Percentiles rank a stretch among this genome's conserved stretches.
Conservation (phyloP, 2,329 filamentous ascomycete genomes). For the Colletotrichum melonis region DNA sequence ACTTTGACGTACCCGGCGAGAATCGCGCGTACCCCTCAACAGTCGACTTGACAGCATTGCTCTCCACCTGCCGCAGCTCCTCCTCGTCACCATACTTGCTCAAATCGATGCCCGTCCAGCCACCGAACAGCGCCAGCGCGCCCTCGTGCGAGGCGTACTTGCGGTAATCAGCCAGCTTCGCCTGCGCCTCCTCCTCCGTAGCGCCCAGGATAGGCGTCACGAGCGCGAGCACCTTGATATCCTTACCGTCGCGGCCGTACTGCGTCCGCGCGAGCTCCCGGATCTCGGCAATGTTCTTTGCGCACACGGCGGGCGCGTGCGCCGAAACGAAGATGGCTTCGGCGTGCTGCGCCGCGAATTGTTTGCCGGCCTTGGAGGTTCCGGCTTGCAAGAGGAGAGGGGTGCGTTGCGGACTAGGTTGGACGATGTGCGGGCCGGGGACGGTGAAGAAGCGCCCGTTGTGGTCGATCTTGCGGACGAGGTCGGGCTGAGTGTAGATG, state of each 20-base stretch:
- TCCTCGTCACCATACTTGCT: conserved; percentile 72
- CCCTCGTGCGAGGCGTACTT: conserved; percentile 71
- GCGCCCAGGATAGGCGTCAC: conserved; percentile 73
- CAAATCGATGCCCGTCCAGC: conserved; percentile 74
- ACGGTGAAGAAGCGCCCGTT: conserved; percentile 72
- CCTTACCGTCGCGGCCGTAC: conserved; percentile 67
- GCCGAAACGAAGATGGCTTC: conserved; percentile 78
- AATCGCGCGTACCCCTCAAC: conserved; percentile 67
- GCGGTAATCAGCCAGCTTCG: conserved; percentile 71
- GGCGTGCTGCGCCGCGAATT: conserved; percentile 76
- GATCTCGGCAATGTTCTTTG: conserved; percentile 72
- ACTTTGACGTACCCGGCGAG: conserved; percentile 70
- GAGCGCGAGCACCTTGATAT: conserved; percentile 76
- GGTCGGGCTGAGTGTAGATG: conserved; percentile 62
- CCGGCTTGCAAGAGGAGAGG: conserved; percentile 78
- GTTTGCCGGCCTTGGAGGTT: conserved; percentile 72
- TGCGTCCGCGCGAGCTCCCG: conserved; percentile 63
- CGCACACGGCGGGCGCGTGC: conserved; percentile 70
- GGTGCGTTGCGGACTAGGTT: conserved; percentile 75
- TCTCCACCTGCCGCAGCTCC: conserved; percentile 71
- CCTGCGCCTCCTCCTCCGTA: conserved; percentile 74
- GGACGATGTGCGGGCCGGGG: conserved; percentile 73
- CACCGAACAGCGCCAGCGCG: conserved; percentile 76
- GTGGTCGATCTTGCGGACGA: conserved; percentile 75
- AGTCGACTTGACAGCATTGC: conserved; percentile 69